These are phyloP conservation scores for Mortierella sp. DNA, from an alignment of 371 early-diverging fungal species.

Conservation along the genomic window DNA sequence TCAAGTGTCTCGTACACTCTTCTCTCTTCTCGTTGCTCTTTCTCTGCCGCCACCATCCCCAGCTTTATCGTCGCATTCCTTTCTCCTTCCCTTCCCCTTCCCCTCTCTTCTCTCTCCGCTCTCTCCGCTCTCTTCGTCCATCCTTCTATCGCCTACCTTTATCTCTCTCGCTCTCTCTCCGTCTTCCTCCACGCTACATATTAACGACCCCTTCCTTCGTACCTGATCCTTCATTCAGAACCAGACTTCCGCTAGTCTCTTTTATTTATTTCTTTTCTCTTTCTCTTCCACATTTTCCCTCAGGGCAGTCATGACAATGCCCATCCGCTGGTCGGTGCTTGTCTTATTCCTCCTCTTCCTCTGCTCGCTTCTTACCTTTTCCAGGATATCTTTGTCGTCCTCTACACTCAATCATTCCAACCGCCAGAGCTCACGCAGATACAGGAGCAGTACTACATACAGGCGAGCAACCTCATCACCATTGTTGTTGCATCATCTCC, in stretches of 20 bases:
- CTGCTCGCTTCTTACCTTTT: conserved; percentile 36
- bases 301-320: conserved; percentile 18
- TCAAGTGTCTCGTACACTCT: background rate
- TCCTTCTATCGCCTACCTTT: conserved; percentile 3
- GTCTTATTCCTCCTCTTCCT: conserved; percentile 33
- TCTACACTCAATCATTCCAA: background rate
- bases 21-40: background rate
- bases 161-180: background rate
- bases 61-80: background rate
- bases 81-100: background rate
- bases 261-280: background rate
- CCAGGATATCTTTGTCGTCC: conserved; percentile 16
- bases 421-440: background rate
- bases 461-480: background rate
- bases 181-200: background rate
- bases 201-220: conserved; percentile 34
- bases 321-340: conserved; percentile 38
- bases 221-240: no score
- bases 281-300: background rate
- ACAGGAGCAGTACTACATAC: background rate
- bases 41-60: background rate
- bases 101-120: background rate
- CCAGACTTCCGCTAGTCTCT: no score
- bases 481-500: conserved; percentile 30
- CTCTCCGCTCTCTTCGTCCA: conserved; percentile 4